A percentile compares a stretch with the other conserved stretches of the same genome.
Evolutionary conservation across 306 rosid species (phyloP).

Genomic region (Hippophae tibetana): DNA sequence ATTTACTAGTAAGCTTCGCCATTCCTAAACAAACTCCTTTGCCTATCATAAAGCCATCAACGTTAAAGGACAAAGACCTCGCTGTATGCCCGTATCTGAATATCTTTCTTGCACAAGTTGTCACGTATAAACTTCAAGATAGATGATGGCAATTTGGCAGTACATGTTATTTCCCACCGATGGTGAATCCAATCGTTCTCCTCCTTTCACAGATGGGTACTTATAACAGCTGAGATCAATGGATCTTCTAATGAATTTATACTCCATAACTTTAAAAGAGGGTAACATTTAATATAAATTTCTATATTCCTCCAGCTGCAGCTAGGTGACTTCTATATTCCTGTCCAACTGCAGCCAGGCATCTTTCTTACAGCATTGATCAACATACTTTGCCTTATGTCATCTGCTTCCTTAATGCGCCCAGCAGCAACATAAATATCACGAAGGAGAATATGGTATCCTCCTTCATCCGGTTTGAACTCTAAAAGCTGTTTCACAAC

Average conservation of each 20-base stretch:
- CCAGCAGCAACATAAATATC: slow-evolving; percentile 49
- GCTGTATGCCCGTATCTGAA: too few species aligned
- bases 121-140: too few species aligned
- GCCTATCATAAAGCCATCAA: too few species aligned
- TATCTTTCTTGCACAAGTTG: too few species aligned
- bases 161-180: too few species aligned
- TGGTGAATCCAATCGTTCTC: too few species aligned
- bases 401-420: slow-evolving; percentile 37
- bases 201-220: too few species aligned
- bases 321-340: slow-evolving; percentile 26
- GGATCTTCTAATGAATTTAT: not conserved
- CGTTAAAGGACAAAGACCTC: too few species aligned
- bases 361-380: slow-evolving; percentile 38
- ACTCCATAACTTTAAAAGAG: not conserved
- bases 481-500: slow-evolving; percentile 33
- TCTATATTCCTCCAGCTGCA: slow-evolving; percentile 41
- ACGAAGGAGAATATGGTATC: slow-evolving; percentile 46
- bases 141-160: too few species aligned
- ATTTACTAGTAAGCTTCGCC: too few species aligned
- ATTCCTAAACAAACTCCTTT: too few species aligned
- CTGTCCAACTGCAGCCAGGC: slow-evolving; percentile 45
- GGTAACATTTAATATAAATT: not conserved
- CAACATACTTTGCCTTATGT: slow-evolving; percentile 32
- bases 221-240: too few species aligned
- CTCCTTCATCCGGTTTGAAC: slow-evolving; percentile 54